Evolutionary conservation across 805 yeast genomes (phyloP).

Genomic region (Candida schatavii): DNA sequence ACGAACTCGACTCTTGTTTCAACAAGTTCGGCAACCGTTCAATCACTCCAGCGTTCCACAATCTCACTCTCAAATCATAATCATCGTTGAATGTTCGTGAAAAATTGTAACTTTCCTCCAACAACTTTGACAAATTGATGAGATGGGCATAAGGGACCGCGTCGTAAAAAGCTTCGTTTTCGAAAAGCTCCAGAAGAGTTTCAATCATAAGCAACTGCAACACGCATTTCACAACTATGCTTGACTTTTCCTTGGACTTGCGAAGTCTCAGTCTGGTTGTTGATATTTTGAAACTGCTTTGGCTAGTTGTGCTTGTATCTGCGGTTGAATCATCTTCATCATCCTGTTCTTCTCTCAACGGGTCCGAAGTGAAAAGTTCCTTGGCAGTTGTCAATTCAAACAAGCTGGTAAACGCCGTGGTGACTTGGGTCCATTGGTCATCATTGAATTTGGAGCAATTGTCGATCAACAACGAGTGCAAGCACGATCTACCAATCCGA

Average conservation of each 20-base stretch:
- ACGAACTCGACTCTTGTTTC: constrained; percentile 87
- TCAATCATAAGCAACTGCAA: constrained; percentile 87
- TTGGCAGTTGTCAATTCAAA: constrained; percentile 83
- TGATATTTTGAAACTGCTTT: constrained; percentile 9
- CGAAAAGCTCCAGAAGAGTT: constrained; percentile 75
- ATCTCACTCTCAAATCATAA: constrained; percentile 78
- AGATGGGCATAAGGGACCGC: constrained; percentile 66
- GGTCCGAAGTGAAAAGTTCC: constrained; percentile 71
- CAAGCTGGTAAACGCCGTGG: constrained; percentile 60
- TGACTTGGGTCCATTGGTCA: constrained; percentile 73
- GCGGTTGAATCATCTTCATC: constrained; percentile 14
- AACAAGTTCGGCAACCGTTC: constrained; percentile 88
- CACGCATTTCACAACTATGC: constrained; percentile 89
- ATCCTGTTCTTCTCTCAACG: constrained; percentile 26
- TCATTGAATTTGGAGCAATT: constrained; percentile 63
- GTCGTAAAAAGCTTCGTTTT: constrained; percentile 63
- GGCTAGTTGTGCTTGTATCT: constrained; percentile 2
- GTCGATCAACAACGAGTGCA: constrained; percentile 73
- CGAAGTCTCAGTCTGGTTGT: constrained; percentile 37
- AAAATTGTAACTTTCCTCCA: constrained; percentile 73
- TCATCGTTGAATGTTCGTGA: constrained; percentile 87
- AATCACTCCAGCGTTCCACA: constrained; percentile 90
- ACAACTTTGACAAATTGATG: constrained; percentile 53
- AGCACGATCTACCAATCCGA: constrained; percentile 87
- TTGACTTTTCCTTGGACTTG: constrained; percentile 56